Evolutionary conservation across 805 yeast genomes (phyloP), one percentile per base, ranked within the genome.

Genomic region (Priceomyces castillae): DNA sequence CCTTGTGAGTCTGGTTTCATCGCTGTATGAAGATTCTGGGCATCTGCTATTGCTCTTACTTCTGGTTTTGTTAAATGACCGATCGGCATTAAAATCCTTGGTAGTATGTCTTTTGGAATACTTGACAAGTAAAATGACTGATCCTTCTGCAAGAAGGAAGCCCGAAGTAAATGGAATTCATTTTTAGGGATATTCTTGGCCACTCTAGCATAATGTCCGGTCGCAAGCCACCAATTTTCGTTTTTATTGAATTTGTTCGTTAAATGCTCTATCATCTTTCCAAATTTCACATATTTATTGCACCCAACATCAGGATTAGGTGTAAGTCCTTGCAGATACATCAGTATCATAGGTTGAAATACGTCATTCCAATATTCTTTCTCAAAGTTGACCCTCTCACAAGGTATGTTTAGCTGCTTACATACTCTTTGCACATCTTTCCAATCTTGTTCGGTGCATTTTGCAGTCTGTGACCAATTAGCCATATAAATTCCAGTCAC

Each of bases 231-330:
- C 11, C 53, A 49, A 6, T 57, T 60, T 2, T 50, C 34, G 0
- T 47, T 25, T 5, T 65, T 64, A 4, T 41, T 34, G 47, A 73
- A 69, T 42, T 62, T 67, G 1, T 50, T 34, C 28, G 71, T 58
- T 30, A 89, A 61, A 55, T 80, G 76, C 14, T 81, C 77, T 4
- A 82, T 62, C 64, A 94, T 71, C 42, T 72, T 75, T 2, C 99
- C 98, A 67, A 94, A 94, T 61, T 94, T 94, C 51, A 94, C 85
- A 58, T 79, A 77, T 46, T 77, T 74, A 62, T 94, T 94, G 60
- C 99, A 94, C 15, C 83, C 80, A 16, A 90, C 83, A 59, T 94
- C 99, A 0, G 99, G 98, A 54, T 94, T 94, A 0, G 99, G 99
- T 1, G 99, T 94, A 34, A 73, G 54, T 0, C 99, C 99, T 7